A percentile compares a stretch with the other conserved stretches of the same genome.
Conservation (phyloP, 495 filamentous ascomycete genomes). For the Neurospora sp. region DNA sequence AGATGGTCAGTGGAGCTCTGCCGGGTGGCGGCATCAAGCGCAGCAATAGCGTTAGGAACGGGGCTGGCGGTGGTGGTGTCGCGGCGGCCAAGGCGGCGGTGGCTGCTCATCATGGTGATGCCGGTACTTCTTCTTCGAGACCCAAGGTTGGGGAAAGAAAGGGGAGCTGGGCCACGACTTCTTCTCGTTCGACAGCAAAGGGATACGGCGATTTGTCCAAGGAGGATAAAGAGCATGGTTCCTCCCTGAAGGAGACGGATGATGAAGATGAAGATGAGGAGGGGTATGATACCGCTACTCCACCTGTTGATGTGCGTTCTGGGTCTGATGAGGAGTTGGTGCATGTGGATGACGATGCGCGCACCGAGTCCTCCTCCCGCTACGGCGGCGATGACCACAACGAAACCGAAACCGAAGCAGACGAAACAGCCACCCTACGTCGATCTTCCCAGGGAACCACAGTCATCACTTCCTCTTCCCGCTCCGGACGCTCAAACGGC, state of each 20-base stretch:
- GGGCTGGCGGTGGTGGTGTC: constrained; percentile 48
- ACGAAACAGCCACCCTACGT: constrained; percentile 19
- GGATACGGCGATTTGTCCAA: constrained; percentile 39
- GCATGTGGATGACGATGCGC: not conserved
- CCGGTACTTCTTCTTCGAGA: not conserved
- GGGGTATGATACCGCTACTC: not conserved
- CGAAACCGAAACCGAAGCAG: not conserved
- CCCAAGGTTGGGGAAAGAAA: not conserved
- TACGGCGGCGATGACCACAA: not conserved
- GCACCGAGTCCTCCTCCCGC: not conserved
- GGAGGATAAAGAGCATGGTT: constrained; percentile 11
- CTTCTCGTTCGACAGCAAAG: constrained; percentile 34
- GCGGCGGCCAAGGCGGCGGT: not conserved
- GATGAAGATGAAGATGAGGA: constrained; percentile 9
- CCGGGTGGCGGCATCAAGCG: constrained; percentile 50
- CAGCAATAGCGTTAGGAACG: constrained; percentile 50
- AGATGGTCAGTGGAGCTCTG: constrained; percentile 66
- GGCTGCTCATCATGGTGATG: not conserved
- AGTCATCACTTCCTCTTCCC: constrained; percentile 46
- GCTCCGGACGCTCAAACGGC: not conserved
- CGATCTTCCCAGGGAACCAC: constrained; percentile 29
- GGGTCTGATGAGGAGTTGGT: not conserved
- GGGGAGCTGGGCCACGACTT: not conserved
- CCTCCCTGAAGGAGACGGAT: not conserved
- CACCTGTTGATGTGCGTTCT: not conserved